Evolutionary conservation across 1,139 yeast species (phyloP).

Genomic region (Taiozyma sp.): DNA sequence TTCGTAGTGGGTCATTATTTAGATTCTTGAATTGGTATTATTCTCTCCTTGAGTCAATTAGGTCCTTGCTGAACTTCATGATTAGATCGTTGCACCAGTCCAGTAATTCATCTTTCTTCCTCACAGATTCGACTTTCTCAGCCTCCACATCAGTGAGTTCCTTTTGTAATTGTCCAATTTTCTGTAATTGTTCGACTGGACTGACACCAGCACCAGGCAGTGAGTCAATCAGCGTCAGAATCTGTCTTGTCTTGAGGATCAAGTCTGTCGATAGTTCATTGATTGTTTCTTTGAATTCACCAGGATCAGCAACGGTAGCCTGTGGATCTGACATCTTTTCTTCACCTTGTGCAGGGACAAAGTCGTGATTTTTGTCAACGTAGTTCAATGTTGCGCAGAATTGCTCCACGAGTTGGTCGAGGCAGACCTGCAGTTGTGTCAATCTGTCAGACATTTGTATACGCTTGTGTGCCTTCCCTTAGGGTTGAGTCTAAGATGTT

Average conservation of each 20-base stretch:
- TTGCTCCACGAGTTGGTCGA: constrained; percentile 89
- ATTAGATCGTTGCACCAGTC: constrained; percentile 68
- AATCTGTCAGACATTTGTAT: constrained; percentile 68
- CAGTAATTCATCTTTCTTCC: constrained; percentile 60
- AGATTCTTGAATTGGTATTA: background rate
- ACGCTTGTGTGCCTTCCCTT: too few species aligned
- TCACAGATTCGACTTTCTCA: constrained; percentile 50
- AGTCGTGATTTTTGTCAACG: constrained; percentile 68
- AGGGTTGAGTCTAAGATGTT: too few species aligned
- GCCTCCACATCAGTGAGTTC: constrained; percentile 60
- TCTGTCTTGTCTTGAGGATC: constrained; percentile 80
- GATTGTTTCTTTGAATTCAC: constrained; percentile 43
- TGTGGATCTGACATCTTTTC: constrained; percentile 47
- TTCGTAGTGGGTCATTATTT: background rate
- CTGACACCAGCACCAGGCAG: constrained; percentile 92
- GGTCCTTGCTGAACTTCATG: constrained; percentile 15
- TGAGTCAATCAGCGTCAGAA: constrained; percentile 77
- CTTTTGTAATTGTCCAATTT: constrained; percentile 56
- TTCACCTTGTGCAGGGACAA: constrained; percentile 43
- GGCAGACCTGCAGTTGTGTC: constrained; percentile 86
- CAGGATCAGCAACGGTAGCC: constrained; percentile 33
- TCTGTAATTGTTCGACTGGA: constrained; percentile 62
- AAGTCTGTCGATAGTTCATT: constrained; percentile 79
- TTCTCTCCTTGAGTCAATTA: constrained; percentile 18
- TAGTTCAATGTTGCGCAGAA: constrained; percentile 88